These are phyloP conservation scores for Lodderomyces beijingensis DNA, from an alignment of 1,139 yeast species.

Conservation along the genomic window DNA sequence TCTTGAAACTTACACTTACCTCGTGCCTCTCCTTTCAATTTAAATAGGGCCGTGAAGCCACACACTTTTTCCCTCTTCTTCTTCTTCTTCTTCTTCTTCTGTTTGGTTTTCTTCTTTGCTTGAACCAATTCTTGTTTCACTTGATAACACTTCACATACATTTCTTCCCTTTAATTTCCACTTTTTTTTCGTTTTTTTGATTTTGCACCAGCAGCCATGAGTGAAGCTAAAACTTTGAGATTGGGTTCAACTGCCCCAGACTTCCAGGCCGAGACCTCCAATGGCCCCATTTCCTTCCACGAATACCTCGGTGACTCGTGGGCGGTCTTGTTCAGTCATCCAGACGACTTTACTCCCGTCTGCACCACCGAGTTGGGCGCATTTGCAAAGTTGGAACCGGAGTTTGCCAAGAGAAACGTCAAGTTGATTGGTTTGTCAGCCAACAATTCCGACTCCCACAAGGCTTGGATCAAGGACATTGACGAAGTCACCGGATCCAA, in stretches of 20 bases:
- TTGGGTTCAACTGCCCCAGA: constrained; percentile 78
- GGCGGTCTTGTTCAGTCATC: constrained; percentile 81
- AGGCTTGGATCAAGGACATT: constrained; percentile 79
- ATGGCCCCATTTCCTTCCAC: constrained; percentile 73
- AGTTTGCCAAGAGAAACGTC: constrained; percentile 70
- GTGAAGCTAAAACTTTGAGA: constrained; percentile 18
- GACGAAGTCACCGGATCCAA: constrained; percentile 69
- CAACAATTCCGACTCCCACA: constrained; percentile 65
- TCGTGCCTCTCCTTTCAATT: too few relatives aligned
- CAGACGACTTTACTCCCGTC: constrained; percentile 86
- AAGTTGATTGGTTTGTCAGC: constrained; percentile 79
- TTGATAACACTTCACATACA: not conserved
- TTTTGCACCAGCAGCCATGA: not conserved
- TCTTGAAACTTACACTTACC: too few relatives aligned
- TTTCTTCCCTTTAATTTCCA: too few relatives aligned
- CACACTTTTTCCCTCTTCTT: not conserved
- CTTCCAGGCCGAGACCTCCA: constrained; percentile 68
- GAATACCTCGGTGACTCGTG: constrained; percentile 71
- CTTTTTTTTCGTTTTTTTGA: too few relatives aligned
- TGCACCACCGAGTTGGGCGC: constrained; percentile 91
- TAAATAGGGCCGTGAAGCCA: too few relatives aligned
- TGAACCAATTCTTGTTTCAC: constrained; percentile 1
- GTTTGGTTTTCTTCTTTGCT: not conserved
- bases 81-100: constrained; percentile 1
- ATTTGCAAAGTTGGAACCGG: constrained; percentile 78